Evolutionary conservation across 345 rosid species (phyloP).

Genomic region (Reutealis trisperma): DNA sequence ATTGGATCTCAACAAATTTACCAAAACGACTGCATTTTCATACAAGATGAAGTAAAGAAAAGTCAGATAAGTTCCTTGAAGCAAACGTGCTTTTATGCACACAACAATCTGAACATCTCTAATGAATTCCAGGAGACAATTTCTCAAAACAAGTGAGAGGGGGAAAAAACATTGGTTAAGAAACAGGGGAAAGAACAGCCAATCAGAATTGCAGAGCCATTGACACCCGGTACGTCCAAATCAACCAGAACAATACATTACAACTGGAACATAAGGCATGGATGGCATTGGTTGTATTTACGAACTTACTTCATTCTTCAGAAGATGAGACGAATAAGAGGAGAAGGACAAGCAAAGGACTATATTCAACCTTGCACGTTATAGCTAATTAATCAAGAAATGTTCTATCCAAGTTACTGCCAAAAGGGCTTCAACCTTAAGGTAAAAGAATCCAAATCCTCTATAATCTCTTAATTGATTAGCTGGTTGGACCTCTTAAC

Average conservation of each 20-base stretch:
- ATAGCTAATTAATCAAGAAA: neutral
- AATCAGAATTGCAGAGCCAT: neutral
- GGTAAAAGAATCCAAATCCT: slow-evolving; percentile 10
- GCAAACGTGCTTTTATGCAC: slow-evolving; percentile 13
- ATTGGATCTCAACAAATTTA: slow-evolving; percentile 98
- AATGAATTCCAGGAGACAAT: neutral
- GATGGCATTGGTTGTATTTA: neutral
- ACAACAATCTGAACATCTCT: slow-evolving; percentile 11
- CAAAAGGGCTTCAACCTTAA: slow-evolving; percentile 4
- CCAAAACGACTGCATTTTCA: slow-evolving; percentile 87
- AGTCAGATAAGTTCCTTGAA: slow-evolving; percentile 6
- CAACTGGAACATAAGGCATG: neutral
- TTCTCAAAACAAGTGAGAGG: neutral
- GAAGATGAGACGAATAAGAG: neutral
- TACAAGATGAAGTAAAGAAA: slow-evolving; percentile 23
- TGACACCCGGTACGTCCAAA: neutral
- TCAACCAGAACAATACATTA: neutral
- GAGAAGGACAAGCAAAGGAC: neutral
- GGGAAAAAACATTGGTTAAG: neutral
- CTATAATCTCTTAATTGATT: neutral
- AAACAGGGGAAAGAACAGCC: slow-evolving; percentile 1
- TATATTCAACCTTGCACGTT: neutral
- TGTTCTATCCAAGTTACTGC: neutral
- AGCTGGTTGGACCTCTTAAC: neutral
- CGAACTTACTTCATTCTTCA: neutral